A percentile compares a stretch with the other conserved stretches of the same genome.
phyloP scores from a whole-genome alignment of 2,329 filamentous ascomycete genomes.

The Aspergillus texensis region DNA sequence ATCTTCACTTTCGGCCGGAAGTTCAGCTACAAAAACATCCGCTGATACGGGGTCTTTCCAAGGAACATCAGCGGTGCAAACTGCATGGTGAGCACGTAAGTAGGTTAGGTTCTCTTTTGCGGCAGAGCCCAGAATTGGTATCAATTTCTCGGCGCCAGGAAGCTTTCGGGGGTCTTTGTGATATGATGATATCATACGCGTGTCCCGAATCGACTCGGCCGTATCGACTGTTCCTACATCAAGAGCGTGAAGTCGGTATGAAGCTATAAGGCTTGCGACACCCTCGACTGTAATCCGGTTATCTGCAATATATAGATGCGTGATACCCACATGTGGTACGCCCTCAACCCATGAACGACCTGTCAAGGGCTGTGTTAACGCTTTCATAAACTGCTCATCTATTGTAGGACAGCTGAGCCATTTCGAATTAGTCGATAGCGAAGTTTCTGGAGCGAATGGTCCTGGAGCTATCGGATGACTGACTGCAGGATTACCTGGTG shows the following conservation, averaged over 20 bases:
- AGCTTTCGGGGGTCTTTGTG: conserved; percentile 28
- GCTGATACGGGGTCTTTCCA: conserved; percentile 32
- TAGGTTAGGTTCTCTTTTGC: conserved; percentile 55
- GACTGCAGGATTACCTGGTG: conserved; percentile 14
- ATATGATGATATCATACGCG: conserved; percentile 10
- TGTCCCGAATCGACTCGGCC: conserved; percentile 26
- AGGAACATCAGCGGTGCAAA: conserved; percentile 53
- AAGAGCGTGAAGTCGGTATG: conserved; percentile 56
- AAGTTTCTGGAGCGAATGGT: conserved; percentile 3
- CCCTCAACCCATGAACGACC: conserved; percentile 60
- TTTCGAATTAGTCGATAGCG: conserved; percentile 13
- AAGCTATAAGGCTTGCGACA: conserved; percentile 55
- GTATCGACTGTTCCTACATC: conserved; percentile 56
- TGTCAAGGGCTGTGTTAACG: conserved; percentile 53
- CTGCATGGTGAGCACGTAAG: conserved; percentile 57
- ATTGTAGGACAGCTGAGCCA: conserved; percentile 33
- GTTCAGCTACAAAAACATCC: conserved; percentile 34
- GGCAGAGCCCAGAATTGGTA: conserved; percentile 51
- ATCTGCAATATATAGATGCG: conserved; percentile 61
- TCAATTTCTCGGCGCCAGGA: conserved; percentile 58
- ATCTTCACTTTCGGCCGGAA: conserved; percentile 31
- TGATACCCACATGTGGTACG: conserved; percentile 57
- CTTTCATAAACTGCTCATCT: conserved; percentile 54
- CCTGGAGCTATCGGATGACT: not conserved
- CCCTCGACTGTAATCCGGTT: conserved; percentile 61